These are phyloP conservation scores for Fusarium torulosum DNA, from an alignment of 2,329 filamentous ascomycete genomes.

Conservation along the genomic window DNA sequence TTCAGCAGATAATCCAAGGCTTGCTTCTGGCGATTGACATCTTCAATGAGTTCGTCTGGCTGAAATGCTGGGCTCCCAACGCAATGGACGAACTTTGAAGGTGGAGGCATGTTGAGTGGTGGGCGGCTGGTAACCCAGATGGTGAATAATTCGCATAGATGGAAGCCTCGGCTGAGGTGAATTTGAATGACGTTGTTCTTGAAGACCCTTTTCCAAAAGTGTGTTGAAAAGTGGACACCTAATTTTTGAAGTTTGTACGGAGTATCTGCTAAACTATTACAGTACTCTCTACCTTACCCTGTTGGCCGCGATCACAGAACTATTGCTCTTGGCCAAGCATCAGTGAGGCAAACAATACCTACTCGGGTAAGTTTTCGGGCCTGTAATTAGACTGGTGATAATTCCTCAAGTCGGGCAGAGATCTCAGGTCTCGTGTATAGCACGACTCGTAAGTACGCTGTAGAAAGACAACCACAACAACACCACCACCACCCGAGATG, in stretches of 20 bases:
- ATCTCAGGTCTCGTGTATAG: too few species aligned
- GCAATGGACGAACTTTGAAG: slow-evolving; percentile 54
- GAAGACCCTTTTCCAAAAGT: neutral
- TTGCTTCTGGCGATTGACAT: slow-evolving; percentile 55
- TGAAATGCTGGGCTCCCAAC: slow-evolving; percentile 60
- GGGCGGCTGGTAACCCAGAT: neutral
- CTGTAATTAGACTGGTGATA: neutral
- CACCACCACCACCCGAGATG: neutral
- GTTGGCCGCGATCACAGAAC: neutral
- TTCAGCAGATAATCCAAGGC: slow-evolving; percentile 55
- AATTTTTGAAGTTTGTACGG: too few species aligned
- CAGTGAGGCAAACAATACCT: neutral
- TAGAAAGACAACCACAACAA: neutral
- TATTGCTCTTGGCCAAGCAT: neutral
- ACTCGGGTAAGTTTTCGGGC: neutral
- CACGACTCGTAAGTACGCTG: neutral
- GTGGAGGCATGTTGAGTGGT: slow-evolving; percentile 46
- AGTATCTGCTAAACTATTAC: too few species aligned
- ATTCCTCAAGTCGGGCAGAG: neutral
- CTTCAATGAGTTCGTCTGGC: slow-evolving; percentile 56
- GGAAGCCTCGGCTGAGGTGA: slow-evolving; percentile 12
- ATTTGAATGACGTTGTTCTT: slow-evolving; percentile 29
- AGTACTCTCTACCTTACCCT: neutral
- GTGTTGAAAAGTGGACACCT: neutral
- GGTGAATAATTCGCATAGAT: neutral